Conservation (phyloP, 805 yeast genomes). For the Candida ovalis region DNA sequence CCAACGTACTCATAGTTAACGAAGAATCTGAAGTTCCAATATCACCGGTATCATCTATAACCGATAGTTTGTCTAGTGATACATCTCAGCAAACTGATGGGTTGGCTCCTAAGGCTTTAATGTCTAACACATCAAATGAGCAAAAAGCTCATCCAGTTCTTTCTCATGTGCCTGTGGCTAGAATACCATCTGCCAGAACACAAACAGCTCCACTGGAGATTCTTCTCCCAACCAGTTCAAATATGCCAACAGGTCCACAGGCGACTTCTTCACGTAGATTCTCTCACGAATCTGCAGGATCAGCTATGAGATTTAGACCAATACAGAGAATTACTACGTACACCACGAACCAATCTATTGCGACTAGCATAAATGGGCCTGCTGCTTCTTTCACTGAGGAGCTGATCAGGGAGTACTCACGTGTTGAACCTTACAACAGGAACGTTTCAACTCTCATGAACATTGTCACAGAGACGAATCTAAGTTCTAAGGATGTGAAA, state of each 20-base stretch:
- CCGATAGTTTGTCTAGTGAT: conserved; percentile 14
- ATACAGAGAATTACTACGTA: conserved; percentile 4
- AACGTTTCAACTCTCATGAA: conserved; percentile 26
- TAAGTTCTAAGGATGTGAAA: conserved; percentile 23
- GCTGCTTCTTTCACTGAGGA: conserved; percentile 27
- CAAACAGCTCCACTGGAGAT: conserved; percentile 3
- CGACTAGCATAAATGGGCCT: conserved; percentile 3
- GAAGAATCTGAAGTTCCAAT: conserved; percentile 1
- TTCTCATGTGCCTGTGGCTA: conserved; percentile 15
- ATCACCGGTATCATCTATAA: conserved; percentile 14
- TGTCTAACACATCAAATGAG: conserved; percentile 2
- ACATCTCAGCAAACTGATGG: background rate
- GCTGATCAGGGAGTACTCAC: conserved; percentile 33
- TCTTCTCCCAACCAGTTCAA: background rate
- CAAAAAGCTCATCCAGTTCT: background rate
- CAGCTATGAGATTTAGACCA: conserved; percentile 5
- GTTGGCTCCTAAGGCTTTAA: conserved; percentile 15
- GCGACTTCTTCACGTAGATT: background rate
- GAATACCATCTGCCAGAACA: conserved; percentile 31
- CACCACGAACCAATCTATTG: conserved; percentile 6
- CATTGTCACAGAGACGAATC: conserved; percentile 33
- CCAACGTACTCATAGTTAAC: background rate
- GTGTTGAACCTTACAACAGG: conserved; percentile 31
- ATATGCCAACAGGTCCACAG: background rate
- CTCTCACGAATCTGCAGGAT: conserved; percentile 1